Percentiles rank a stretch among this genome's conserved stretches.
Conservation (phyloP, 768 basidiomycete genomes). For the Piloderma croceum region DNA sequence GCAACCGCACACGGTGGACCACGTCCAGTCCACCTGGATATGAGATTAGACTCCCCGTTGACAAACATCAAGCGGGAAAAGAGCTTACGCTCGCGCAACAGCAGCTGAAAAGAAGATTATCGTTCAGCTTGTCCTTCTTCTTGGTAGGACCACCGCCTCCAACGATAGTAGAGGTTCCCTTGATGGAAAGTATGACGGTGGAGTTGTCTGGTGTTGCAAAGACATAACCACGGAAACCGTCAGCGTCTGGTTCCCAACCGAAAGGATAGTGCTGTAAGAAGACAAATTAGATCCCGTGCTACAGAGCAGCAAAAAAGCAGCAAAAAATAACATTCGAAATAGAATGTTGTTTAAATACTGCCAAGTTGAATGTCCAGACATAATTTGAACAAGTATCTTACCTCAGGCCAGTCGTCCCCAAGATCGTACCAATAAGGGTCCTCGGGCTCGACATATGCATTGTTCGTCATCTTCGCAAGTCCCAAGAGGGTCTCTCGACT, state of each 20-base stretch:
- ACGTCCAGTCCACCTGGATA: slow-evolving; percentile 94
- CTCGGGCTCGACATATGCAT: slow-evolving; percentile 71
- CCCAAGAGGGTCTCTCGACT: slow-evolving; percentile 68
- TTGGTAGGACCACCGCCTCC: slow-evolving; percentile 78
- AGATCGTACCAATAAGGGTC: slow-evolving; percentile 77
- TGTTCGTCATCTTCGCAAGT: slow-evolving; percentile 93
- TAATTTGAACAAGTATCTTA: no score
- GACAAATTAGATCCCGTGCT: slow-evolving; percentile 2
- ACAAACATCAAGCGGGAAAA: no score
- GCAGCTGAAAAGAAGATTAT: slow-evolving; percentile 89
- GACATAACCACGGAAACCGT: slow-evolving; percentile 88
- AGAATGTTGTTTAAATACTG: no score
- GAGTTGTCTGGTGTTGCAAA: slow-evolving; percentile 80
- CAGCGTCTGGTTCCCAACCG: slow-evolving; percentile 86
- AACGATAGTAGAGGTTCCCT: slow-evolving; percentile 81
- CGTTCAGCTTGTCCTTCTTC: slow-evolving; percentile 90
- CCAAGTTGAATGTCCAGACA: no score
- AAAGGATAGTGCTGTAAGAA: slow-evolving; percentile 63
- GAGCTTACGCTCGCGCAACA: slow-evolving; percentile 89
- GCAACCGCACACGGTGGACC: slow-evolving; percentile 92
- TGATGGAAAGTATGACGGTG: slow-evolving; percentile 84
- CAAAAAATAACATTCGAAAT: background rate
- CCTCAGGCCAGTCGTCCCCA: slow-evolving; percentile 58
- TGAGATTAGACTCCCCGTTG: no score
- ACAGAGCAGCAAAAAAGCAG: no score